Evolutionary conservation across 2,329 filamentous ascomycete genomes (phyloP).

Genomic region (Phialemoniopsis sp.): DNA sequence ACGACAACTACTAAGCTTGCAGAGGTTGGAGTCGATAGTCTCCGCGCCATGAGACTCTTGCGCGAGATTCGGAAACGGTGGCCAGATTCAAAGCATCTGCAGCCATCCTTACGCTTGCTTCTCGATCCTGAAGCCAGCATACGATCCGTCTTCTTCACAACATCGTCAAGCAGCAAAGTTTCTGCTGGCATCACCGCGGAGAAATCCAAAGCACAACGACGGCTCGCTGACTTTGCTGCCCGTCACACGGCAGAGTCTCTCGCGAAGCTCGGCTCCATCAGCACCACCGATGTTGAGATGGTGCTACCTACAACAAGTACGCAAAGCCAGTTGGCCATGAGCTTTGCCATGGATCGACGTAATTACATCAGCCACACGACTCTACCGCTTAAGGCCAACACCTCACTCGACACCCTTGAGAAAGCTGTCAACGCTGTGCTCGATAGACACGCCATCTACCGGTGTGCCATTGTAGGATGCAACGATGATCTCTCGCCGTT

Average conservation of each 20-base stretch:
- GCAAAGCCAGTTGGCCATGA: slow-evolving; percentile 27
- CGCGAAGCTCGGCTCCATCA: slow-evolving; percentile 5
- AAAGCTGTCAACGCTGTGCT: slow-evolving; percentile 17
- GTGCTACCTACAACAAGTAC: slow-evolving; percentile 25
- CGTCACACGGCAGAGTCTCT: slow-evolving; percentile 12
- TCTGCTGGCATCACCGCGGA: no score
- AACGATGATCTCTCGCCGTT: slow-evolving; percentile 27
- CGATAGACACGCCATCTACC: slow-evolving; percentile 21
- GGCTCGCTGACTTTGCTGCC: no score
- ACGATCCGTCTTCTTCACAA: slow-evolving; percentile 12
- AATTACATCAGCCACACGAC: slow-evolving; percentile 26
- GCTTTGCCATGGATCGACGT: slow-evolving; percentile 18
- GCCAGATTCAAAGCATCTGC: slow-evolving; percentile 4
- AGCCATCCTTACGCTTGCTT: slow-evolving; percentile 17
- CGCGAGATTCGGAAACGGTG: slow-evolving; percentile 20
- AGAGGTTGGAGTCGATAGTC: slow-evolving; percentile 24
- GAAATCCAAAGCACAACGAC: no score
- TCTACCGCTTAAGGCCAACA: slow-evolving; percentile 14
- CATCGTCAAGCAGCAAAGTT: background rate
- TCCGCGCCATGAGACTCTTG: slow-evolving; percentile 25
- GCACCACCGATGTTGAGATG: slow-evolving; percentile 14
- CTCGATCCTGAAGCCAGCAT: slow-evolving; percentile 19
- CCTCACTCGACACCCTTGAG: slow-evolving; percentile 16
- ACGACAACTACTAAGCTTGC: slow-evolving; percentile 8
- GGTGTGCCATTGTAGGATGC: slow-evolving; percentile 22